phyloP scores from a whole-genome alignment of 1,139 yeast species.

The Blastobotrys aristatus region DNA sequence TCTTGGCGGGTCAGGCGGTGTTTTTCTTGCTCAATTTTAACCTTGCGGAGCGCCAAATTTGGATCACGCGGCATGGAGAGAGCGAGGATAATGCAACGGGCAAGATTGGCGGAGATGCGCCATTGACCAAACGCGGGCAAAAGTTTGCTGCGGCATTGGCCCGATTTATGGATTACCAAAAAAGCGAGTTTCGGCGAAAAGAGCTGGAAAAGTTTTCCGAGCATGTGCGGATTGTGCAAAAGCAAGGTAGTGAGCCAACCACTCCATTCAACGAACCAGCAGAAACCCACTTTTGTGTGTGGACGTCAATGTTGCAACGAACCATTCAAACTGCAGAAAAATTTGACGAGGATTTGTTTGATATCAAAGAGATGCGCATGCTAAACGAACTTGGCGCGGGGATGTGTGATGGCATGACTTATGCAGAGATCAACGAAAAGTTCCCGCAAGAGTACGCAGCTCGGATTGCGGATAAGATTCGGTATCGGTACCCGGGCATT shows the following conservation, averaged over 20 bases:
- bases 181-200: slow-evolving; percentile 59
- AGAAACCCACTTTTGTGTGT: slow-evolving; percentile 75
- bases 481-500: slow-evolving; percentile 89
- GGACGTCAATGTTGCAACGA: slow-evolving; percentile 85
- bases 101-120: slow-evolving; percentile 88
- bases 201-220: slow-evolving; percentile 52
- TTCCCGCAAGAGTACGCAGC: slow-evolving; percentile 77
- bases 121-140: slow-evolving; percentile 70
- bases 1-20: slow-evolving; percentile 87
- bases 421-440: slow-evolving; percentile 65
- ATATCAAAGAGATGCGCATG: slow-evolving; percentile 86
- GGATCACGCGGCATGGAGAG: slow-evolving; percentile 96
- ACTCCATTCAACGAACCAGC: slow-evolving; percentile 42
- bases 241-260: slow-evolving; percentile 30
- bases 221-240: slow-evolving; percentile 33
- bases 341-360: slow-evolving; percentile 64
- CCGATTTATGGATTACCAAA: slow-evolving; percentile 67
- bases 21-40: slow-evolving; percentile 88
- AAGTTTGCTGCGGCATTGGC: slow-evolving; percentile 69
- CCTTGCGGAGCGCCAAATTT: slow-evolving; percentile 82
- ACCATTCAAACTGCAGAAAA: slow-evolving; percentile 71
- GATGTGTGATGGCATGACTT: slow-evolving; percentile 85
- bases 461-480: slow-evolving; percentile 67
- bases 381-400: slow-evolving; percentile 93
- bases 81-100: slow-evolving; percentile 79